Base-by-base conservation (phyloP, 345 rosid species). In the Eucalyptus fibrosa region DNA sequence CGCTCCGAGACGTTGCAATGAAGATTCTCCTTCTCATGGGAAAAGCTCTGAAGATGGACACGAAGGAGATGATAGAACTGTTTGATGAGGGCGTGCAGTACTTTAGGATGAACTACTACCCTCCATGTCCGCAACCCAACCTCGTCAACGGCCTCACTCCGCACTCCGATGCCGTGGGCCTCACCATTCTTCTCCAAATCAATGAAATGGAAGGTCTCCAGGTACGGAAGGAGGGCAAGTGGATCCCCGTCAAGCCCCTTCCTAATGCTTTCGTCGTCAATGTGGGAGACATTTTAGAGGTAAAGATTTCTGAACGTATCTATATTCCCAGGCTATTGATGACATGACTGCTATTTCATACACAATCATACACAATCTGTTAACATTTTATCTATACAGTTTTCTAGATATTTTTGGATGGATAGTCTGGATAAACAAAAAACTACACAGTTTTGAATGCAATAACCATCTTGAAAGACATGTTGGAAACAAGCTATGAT, bases 241-340 rank as follows among this genome's bases (percentile, higher is more conserved):
- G 95, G 94, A 82, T 86, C 89, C 89, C 93, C 8, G 90, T 94
- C 3, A 92, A 90, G 90, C 94, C 92, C 82, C 88, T 91, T 26
- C 89, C 40, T 37, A 13, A 93, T 88, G 94, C 95, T 59, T 92
- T 94, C 11, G 93, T 94, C 30, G 91, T 93, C 80, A 92, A 94
- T 86, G 69, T 94, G 87, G 96, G 96, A 1, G 96, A 94, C 91
- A 88, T 91, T 56, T 40, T 94, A 49, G 94, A 93, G 96, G 95
- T 94, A 91, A 90, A 53, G 24, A 40, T 40, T 40, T 21, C 28
- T 23, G 47, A 77, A 24, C 47, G 17, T 77, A 40, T 65, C 21
- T 65, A 65, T n/a, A 65, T 8, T 65, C 37, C 34, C 40, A 18
- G 40, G 21, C 21, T n/a, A 65, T n/a, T 65, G 77, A 65, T 65